Conservation (phyloP, 805 yeast species). For the Yarrowia sp. region DNA sequence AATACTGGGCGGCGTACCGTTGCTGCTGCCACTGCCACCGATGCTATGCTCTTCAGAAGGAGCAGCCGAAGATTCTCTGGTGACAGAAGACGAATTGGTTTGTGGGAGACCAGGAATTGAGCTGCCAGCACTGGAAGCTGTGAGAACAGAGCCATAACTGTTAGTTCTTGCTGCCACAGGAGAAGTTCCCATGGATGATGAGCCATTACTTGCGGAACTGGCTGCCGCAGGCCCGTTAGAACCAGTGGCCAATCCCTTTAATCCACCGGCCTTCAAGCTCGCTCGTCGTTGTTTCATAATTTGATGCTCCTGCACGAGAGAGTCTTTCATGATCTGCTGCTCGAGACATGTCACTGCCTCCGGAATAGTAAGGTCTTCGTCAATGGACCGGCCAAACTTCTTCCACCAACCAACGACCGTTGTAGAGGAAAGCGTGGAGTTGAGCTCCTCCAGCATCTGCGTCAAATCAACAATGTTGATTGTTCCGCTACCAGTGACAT, state of each 20-base stretch:
- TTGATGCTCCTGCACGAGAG: constrained; percentile 25
- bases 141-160: background rate
- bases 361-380: constrained; percentile 49
- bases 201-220: background rate
- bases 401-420: constrained; percentile 37
- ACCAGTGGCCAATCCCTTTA: background rate
- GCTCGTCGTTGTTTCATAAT: constrained; percentile 1
- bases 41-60: background rate
- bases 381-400: constrained; percentile 35
- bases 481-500: constrained; percentile 42
- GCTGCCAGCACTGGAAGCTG: background rate
- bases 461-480: constrained; percentile 60
- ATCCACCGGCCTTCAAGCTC: background rate
- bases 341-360: constrained; percentile 55
- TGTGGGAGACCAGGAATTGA: background rate
- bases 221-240: background rate
- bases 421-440: constrained; percentile 44
- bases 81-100: background rate
- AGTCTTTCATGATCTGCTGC: constrained; percentile 36
- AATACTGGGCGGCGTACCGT: background rate
- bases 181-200: background rate
- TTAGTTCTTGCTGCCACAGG: constrained; percentile 1
- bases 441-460: constrained; percentile 61
- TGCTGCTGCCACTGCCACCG: background rate
- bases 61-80: background rate